Evolutionary conservation across 495 filamentous ascomycete species (phyloP), one percentile per base, ranked within the genome.

Genomic region (Aspergillus steynii): DNA sequence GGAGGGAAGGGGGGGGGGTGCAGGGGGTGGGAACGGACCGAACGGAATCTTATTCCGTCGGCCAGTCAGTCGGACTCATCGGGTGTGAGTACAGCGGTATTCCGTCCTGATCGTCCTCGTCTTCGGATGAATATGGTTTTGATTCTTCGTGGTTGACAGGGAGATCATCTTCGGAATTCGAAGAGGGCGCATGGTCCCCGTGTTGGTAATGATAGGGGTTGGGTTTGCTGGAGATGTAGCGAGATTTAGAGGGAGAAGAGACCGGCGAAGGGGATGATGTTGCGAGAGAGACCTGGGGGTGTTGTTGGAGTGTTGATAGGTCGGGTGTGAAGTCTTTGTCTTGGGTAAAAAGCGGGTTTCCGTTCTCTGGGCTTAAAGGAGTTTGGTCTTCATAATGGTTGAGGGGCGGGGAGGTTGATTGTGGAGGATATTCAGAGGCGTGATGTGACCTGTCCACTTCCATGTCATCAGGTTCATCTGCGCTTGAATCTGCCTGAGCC

Each of bases 391-490:
- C 50, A 49, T 58, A 20, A 4, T 50, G 7, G 12, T 20, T 20
- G 20, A 20, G 20, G 20, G 20, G 20, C 20, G n/a, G n/a, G 25
- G 47, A n/a, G 14, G 27, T 20, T 29, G 55, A 27, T 20, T 20
- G 20, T 29, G 29, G 28, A 29, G 49, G 42, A 12, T 58, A 27
- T 26, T 7, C 31, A 32, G 31, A 32, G 55, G 26, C 5, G 28
- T 7, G 14, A 15, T 20, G 31, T 29, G 55, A 28, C 8, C 32
- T 56, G n/a, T 64, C 68, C 15, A 45, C 50, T 45, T 50, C 63
- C 31, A 61, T 70, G 60, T 61, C 60, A 20, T 63, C 70, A 1
- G 62, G 14, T 20, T 55, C 49, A 25, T 28, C 61, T 9, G 61
- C 34, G 27, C 26, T 52, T 48, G 47, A 45, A 20, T 53, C 50